These are phyloP conservation scores for Amaranthus palmeri DNA, from an alignment of 148 eudicot genomes.

Conservation along the genomic window DNA sequence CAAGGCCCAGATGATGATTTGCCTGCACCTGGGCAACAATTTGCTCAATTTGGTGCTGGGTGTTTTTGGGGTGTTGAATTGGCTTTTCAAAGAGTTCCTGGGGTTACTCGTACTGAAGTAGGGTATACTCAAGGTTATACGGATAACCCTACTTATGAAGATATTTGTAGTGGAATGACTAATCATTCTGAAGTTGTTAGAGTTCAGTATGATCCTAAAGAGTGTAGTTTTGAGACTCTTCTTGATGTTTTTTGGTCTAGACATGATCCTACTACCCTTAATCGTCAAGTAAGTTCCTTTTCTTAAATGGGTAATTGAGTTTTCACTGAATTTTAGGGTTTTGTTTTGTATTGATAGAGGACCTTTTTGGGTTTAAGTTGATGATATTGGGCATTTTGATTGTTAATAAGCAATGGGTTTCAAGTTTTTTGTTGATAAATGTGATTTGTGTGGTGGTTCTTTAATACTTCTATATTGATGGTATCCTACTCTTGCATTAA, in stretches of 20 bases:
- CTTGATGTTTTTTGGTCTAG: constrained; percentile 67
- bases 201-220: constrained; percentile 70
- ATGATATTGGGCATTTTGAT: background rate
- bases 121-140: constrained; percentile 80
- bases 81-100: constrained; percentile 69
- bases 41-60: constrained; percentile 95
- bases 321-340: background rate
- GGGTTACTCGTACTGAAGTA: constrained; percentile 75
- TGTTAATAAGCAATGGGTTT: background rate
- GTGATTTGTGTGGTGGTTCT: background rate
- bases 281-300: constrained; percentile 64
- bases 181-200: constrained; percentile 75
- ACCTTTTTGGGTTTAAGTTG: background rate
- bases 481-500: too few relatives aligned
- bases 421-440: background rate
- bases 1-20: constrained; percentile 57
- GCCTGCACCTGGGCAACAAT: constrained; percentile 56
- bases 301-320: background rate
- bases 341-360: background rate
- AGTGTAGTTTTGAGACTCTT: constrained; percentile 49
- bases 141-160: constrained; percentile 57
- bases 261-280: constrained; percentile 85
- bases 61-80: constrained; percentile 98
- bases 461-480: too few relatives aligned
- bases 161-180: constrained; percentile 68